Evolutionary conservation across 2,329 filamentous ascomycete genomes (phyloP).

Genomic region (Diaporthe sp.): DNA sequence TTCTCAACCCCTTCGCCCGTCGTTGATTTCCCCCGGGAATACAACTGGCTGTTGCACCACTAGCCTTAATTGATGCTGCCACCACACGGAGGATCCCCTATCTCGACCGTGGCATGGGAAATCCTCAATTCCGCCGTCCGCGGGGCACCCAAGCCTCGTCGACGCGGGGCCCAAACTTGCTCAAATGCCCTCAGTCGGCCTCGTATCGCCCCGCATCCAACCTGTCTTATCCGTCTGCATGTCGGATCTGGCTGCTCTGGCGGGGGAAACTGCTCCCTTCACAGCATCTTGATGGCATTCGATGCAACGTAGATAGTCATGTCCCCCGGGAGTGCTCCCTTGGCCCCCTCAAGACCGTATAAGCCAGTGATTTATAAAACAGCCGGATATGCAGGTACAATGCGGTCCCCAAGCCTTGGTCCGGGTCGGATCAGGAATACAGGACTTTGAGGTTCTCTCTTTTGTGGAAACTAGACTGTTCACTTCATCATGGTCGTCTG

Average conservation of each 20-base stretch:
- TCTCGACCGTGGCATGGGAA: not conserved
- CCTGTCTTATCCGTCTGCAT: not conserved
- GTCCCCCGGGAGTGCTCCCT: not conserved
- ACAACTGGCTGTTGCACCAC: slow-evolving; percentile 8
- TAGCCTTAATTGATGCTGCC: not conserved
- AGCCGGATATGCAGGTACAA: not conserved
- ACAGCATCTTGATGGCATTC: not conserved
- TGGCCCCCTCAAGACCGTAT: not conserved
- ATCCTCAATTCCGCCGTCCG: slow-evolving; percentile 6
- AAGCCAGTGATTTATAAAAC: not conserved
- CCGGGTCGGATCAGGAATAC: not conserved
- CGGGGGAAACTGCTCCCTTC: not conserved
- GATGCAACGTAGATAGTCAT: slow-evolving; percentile 27
- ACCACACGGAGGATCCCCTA: not conserved
- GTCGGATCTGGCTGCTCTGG: not conserved
- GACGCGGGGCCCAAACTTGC: not conserved
- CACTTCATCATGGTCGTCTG: slow-evolving; percentile 14
- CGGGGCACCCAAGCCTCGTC: not conserved
- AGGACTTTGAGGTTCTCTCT: slow-evolving; percentile 4
- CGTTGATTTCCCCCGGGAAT: not conserved
- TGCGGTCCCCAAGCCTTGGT: not conserved
- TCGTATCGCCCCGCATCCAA: slow-evolving; percentile 12
- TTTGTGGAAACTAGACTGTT: not conserved
- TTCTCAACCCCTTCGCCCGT: slow-evolving; percentile 20
- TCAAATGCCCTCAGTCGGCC: slow-evolving; percentile 17